Base-by-base conservation (phyloP, 306 rosid genomes). In the Glycine latifolia region DNA sequence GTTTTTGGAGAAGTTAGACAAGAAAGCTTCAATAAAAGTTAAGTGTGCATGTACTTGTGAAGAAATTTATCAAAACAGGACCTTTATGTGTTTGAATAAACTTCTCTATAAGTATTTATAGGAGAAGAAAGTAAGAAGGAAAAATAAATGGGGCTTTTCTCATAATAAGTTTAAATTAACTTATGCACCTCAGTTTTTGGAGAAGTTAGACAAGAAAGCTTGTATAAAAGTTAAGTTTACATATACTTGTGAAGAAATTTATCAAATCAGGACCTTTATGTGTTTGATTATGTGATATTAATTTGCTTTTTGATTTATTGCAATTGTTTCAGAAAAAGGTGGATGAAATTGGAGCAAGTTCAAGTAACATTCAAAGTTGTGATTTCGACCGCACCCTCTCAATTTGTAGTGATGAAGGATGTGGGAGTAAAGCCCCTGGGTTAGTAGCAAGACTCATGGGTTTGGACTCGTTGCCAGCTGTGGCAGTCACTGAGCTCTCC, bases 401-500 rank as follows among this genome's bases (percentile, higher is more conserved):
- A 52, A 78, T 72, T 53, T 85, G 80, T 76, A 89, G 90, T 84
- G 96, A 91, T 80, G 97, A 93, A 76, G 94, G 87, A 75, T 83
- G 84, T 78, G 94, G 92, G 84, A 71, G 66, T 73, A 91, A 88
- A 89, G 92, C 89, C 77, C 97, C 97, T 0, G 88, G 99, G 31
- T 72, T 87, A 73, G 98, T 95, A 48, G 99, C 99, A 4, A 89
- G 96, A 82, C 91, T 95, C 52, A 95, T 95, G 99, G 99, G 98
- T 71, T 87, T 95, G 88, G 97, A 95, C 78, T 87, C 92, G 9
- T 82, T 95, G 86, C 97, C 97, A 11, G 82, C 87, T 80, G 71
- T 87, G 0, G 86, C 75, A 13, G 72, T 72, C n/a, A 6, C 79
- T 1, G 94, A 90, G 84, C 82, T 85, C 56, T 86, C 88, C 67